These are phyloP conservation scores for Emericellopsis atlantica DNA, from an alignment of 2,329 filamentous ascomycete species.

Conservation along the genomic window DNA sequence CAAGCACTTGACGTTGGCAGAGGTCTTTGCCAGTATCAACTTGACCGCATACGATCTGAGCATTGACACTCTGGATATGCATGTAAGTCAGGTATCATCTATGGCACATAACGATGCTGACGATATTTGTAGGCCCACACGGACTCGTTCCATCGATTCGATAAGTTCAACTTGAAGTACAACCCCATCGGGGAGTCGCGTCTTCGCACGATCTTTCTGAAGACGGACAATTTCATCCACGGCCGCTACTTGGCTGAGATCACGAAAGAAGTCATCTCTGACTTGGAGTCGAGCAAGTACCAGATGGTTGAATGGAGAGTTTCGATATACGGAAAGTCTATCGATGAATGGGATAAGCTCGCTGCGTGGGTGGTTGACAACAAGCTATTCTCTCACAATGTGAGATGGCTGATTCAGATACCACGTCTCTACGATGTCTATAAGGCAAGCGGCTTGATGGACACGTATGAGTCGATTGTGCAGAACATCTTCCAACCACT, in stretches of 20 bases:
- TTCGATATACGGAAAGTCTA: conserved; percentile 83
- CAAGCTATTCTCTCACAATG: conserved; percentile 94
- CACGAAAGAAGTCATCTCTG: conserved; percentile 92
- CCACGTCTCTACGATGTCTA: conserved; percentile 93
- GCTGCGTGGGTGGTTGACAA: conserved; percentile 97
- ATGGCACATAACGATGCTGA: background rate
- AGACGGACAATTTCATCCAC: conserved; percentile 96
- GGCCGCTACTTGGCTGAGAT: conserved; percentile 95
- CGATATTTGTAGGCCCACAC: conserved; percentile 59
- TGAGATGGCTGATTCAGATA: conserved; percentile 93
- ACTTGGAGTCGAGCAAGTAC: conserved; percentile 97
- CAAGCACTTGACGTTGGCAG: conserved; percentile 76
- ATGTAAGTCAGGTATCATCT: conserved; percentile 42
- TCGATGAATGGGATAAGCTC: conserved; percentile 95
- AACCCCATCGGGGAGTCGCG: conserved; percentile 95
- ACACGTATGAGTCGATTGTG: conserved; percentile 81
- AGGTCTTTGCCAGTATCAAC: conserved; percentile 97
- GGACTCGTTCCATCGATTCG: conserved; percentile 95
- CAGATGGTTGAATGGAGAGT: conserved; percentile 99
- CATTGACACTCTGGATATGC: conserved; percentile 98
- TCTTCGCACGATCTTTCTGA: conserved; percentile 92
- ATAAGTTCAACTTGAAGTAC: conserved; percentile 99
- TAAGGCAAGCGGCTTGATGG: conserved; percentile 77
- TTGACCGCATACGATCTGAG: conserved; percentile 94
- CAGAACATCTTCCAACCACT: conserved; percentile 86